Percentiles rank a stretch among this genome's conserved stretches.
phyloP scores from a whole-genome alignment of 768 basidiomycete genomes.

The Lactifluus pinguis region DNA sequence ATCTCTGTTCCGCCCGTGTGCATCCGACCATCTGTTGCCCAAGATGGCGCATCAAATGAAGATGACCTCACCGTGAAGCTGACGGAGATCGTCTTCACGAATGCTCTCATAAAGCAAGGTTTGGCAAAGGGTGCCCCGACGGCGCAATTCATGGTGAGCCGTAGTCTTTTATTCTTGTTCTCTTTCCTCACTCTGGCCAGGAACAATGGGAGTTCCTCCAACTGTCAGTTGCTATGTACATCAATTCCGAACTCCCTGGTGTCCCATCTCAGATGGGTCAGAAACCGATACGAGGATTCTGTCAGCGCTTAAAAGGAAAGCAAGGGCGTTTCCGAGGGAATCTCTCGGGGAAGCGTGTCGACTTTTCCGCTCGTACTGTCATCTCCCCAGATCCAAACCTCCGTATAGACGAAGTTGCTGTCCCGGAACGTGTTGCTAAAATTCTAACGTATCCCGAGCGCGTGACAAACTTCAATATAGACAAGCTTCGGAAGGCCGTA shows the following conservation, averaged over 20 bases:
- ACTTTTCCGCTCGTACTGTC: conserved; percentile 96
- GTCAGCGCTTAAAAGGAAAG: conserved; percentile 96
- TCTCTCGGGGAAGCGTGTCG: conserved; percentile 96
- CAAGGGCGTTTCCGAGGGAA: conserved; percentile 99
- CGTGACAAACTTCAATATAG: conserved; percentile 87
- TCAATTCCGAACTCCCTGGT: conserved; percentile 95
- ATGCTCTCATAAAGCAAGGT: conserved; percentile 85
- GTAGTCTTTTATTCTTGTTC: conserved; percentile 3
- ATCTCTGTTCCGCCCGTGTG: conserved; percentile 96
- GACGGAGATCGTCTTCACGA: conserved; percentile 92
- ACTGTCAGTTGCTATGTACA: conserved; percentile 91
- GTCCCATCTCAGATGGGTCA: conserved; percentile 79
- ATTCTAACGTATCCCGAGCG: conserved; percentile 94
- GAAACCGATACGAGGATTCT: conserved; percentile 95
- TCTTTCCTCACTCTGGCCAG: conserved; percentile 31
- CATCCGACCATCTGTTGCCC: conserved; percentile 93
- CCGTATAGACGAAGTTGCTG: conserved; percentile 96
- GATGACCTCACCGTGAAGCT: conserved; percentile 97
- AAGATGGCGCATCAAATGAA: conserved; percentile 97
- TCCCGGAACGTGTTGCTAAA: conserved; percentile 92
- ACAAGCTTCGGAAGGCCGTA: conserved; percentile 61
- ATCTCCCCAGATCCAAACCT: conserved; percentile 99
- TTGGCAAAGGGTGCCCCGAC: conserved; percentile 83
- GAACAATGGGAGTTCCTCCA: conserved; percentile 99
- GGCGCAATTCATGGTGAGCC: conserved; percentile 73